Conservation (phyloP, 108 stramenopile species). For the Nitzschia sp. region DNA sequence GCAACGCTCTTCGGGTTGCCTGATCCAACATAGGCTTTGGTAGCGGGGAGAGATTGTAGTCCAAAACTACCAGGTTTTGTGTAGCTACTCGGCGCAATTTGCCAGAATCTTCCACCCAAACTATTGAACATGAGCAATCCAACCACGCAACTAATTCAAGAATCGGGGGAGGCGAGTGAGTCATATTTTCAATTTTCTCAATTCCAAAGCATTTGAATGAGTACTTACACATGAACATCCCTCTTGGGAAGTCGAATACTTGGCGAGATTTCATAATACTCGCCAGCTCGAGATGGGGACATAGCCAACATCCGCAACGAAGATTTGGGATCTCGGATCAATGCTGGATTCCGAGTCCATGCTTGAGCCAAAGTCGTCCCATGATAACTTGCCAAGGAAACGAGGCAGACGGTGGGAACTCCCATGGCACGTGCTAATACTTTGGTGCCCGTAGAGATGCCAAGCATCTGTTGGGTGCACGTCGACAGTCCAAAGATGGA, state of each 20-base stretch:
- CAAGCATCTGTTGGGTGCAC: slow-evolving; percentile 49
- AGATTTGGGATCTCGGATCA: neutral
- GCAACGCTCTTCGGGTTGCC: neutral
- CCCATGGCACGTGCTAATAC: slow-evolving; percentile 57
- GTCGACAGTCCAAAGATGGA: slow-evolving; percentile 58
- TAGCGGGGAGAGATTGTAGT: slow-evolving; percentile 54
- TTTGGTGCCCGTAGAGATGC: slow-evolving; percentile 74
- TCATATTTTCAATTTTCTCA: neutral
- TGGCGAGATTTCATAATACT: neutral
- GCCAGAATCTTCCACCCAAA: slow-evolving; percentile 77
- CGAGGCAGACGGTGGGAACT: slow-evolving; percentile 63
- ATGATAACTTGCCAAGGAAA: slow-evolving; percentile 60
- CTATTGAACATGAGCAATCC: slow-evolving; percentile 76
- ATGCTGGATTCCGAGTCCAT: slow-evolving; percentile 13
- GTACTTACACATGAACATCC: slow-evolving; percentile 7
- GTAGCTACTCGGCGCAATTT: slow-evolving; percentile 78
- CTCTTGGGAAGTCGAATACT: slow-evolving; percentile 10
- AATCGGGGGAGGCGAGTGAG: neutral
- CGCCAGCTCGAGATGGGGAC: neutral
- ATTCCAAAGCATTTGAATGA: slow-evolving; percentile 34
- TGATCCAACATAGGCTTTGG: slow-evolving; percentile 68
- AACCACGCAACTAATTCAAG: slow-evolving; percentile 38
- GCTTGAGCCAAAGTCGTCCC: slow-evolving; percentile 39
- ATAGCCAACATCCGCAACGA: neutral
- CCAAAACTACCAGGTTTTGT: slow-evolving; percentile 81